Evolutionary conservation across 257 asterid genomes (phyloP).

Genomic region (Echium plantagineum): DNA sequence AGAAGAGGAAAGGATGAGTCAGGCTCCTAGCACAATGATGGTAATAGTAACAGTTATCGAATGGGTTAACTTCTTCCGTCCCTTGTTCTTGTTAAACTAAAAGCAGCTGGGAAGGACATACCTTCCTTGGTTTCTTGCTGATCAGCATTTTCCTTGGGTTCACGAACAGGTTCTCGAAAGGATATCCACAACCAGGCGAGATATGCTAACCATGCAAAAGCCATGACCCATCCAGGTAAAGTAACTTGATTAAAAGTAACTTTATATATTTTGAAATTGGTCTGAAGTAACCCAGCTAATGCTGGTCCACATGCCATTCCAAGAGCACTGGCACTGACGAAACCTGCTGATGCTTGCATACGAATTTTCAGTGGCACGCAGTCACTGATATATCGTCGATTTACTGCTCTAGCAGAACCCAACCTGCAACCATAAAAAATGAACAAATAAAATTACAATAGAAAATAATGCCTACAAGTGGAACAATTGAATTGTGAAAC

Average conservation of each 20-base stretch:
- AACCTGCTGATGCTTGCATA: conserved; percentile 97
- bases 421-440: conserved; percentile 42
- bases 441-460: not conserved
- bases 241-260: conserved; percentile 77
- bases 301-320: conserved; percentile 99
- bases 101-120: conserved; percentile 17
- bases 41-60: too few species aligned
- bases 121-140: conserved; percentile 44
- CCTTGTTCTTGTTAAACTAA: not conserved
- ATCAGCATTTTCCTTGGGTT: conserved; percentile 25
- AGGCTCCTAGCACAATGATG: too few species aligned
- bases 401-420: conserved; percentile 98
- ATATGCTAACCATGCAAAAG: conserved; percentile 68
- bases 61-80: not conserved
- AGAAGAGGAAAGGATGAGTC: too few species aligned
- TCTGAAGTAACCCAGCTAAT: conserved; percentile 82
- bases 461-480: too few species aligned
- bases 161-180: conserved; percentile 67
- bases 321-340: conserved; percentile 98
- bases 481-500: not conserved
- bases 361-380: conserved; percentile 88
- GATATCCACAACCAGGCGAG: conserved; percentile 75
- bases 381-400: conserved; percentile 90
- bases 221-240: conserved; percentile 97
- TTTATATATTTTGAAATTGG: conserved; percentile 47